These are phyloP conservation scores for Apodospora peruviana DNA, from an alignment of 495 filamentous ascomycete species.

Conservation along the genomic window DNA sequence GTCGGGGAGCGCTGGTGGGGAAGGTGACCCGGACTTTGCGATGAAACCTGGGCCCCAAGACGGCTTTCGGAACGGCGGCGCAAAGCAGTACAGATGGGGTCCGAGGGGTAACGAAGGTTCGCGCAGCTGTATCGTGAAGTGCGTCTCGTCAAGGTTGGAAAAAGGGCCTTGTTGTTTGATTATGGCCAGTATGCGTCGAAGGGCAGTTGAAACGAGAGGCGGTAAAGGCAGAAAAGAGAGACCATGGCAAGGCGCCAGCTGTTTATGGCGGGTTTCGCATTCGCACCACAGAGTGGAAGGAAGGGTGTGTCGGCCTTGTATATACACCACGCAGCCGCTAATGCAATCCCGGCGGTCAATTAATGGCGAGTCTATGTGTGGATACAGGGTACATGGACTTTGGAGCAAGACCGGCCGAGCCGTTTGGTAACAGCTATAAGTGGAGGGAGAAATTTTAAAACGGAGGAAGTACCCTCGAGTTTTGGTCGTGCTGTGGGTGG, in stretches of 20 bases:
- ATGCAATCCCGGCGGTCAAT: constrained; percentile 18
- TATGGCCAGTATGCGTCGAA: constrained; percentile 1
- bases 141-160: not conserved
- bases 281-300: not conserved
- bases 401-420: not conserved
- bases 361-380: constrained; percentile 6
- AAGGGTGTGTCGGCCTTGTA: constrained; percentile 15
- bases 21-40: not conserved
- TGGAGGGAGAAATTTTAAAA: not conserved
- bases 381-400: not conserved
- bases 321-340: constrained; percentile 22
- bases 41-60: not conserved
- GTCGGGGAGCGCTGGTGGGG: constrained; percentile 10
- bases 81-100: too few species aligned
- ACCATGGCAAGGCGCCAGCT: constrained; percentile 10
- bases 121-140: not conserved
- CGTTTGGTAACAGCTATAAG: not conserved
- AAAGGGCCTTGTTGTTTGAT: not conserved
- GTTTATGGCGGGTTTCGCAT: constrained; percentile 7
- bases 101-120: not conserved
- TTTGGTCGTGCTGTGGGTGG: too few species aligned
- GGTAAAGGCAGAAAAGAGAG: constrained; percentile 8
- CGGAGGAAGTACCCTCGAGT: not conserved
- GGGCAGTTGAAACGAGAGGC: constrained; percentile 11
- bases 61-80: too few species aligned